Evolutionary conservation across 768 basidiomycete genomes (phyloP), one percentile per base, ranked within the genome.

Genomic region (Leucocoprinus birnbaumii): DNA sequence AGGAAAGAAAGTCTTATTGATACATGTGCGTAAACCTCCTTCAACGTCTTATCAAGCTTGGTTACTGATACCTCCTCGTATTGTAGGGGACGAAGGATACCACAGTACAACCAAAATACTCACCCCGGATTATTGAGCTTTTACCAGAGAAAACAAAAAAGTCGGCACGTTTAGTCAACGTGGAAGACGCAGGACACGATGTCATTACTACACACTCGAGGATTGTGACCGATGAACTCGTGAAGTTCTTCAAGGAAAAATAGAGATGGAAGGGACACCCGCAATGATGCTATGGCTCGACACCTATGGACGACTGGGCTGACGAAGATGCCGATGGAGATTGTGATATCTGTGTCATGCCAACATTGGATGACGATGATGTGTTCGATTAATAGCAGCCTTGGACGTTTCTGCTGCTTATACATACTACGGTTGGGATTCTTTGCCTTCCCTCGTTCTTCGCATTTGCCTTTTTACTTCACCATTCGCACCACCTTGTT

Each of bases 71-170:
- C 26, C 48, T 31, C 27, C 42, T 35, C n/a, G n/a, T n/a, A n/a
- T n/a, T n/a, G 3, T 56, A 84, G 80, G 84, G 84, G n/a, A 86
- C 84, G 11, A 69, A 73, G 21, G 85, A 86, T 61, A 68, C 62
- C 7, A 82, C 82, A 0, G 84, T 86, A 3, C 74, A 77, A 6
- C 76, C 78, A 27, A 77, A 77, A 58, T 84, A 85, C 55, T 75
- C 84, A 1, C 53, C 70, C 16, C 68, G 72, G 22, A 82, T 85
- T 34, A 65, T 74, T 37, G 58, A 66, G 2, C 72, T 80, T 13
- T 67, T 84, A 3, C 76, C 79, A 5, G 60, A 69, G 9, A 59
- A 57, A 24, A 68, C 73, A 0, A 59, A 66, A n/a, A 62, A 56
- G 27, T 55, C 62, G 31, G 74, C 79, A 10, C 70, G 73, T 37